Evolutionary conservation across 177 flowering plant genomes (phyloP), one percentile per base, ranked within the genome.

Genomic region (Tripterygium wilfordii): DNA sequence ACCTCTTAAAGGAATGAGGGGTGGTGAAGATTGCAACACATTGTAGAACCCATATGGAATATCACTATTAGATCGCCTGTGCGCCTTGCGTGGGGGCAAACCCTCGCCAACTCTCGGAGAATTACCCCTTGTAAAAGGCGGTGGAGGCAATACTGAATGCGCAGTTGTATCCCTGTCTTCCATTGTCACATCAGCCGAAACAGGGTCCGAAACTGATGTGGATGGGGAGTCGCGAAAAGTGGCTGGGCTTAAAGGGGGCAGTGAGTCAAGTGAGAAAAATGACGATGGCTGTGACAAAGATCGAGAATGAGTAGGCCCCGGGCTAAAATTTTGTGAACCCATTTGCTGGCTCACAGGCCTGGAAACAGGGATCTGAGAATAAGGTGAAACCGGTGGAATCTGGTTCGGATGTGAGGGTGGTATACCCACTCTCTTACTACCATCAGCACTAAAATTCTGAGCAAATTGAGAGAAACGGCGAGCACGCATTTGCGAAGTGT

Each of bases 211-310:
- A 10, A 31, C 39, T 1, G 75, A 51, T 0, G 63, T 35, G 0
- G 68, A 32, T 0, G 60, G 50, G 3, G 82, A 60, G 39, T 77
- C 80, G 42, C 66, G 51, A 52, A 58, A 76, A 3, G 71, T 53
- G 0, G 72, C 62, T 0, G 83, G 86, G 51, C 83, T 77, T 42
- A 80, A 55, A 0, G 83, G 87, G 39, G 87, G 87, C 59, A 80
- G 54, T 2, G 70, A 58, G 53, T 73, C 76, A 33, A 70, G 64
- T 0, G 76, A 62, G 42, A 78, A 72, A 40, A 75, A 66, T 9
- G 61, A 67, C 2, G 68, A 50, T 0, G 83, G 74, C 56, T 80
- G 81, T 0, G 87, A 80, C 17, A 75, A 56, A 20, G 87, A 77
- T 56, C 83, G 57, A 6, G 83, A 68, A 54, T 77, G 83, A 17